Base-by-base conservation (phyloP, 148 eudicot genomes). In the Dianthus caryophyllus region DNA sequence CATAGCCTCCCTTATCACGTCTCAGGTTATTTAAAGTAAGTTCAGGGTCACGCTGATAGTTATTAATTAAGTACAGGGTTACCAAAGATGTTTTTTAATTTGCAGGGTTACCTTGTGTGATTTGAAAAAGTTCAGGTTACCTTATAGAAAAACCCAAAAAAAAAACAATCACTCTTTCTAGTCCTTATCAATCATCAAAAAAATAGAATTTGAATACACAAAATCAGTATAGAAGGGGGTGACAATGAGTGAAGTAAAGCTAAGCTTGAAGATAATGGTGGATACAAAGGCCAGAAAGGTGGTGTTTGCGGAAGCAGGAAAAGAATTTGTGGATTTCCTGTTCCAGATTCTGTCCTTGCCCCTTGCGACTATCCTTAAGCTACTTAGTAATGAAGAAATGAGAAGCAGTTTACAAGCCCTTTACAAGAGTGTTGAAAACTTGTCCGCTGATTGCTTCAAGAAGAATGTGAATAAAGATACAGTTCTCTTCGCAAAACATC, bases 291-390 rank as follows among this genome's bases (percentile, higher is more conserved):
- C 50, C 7, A 54, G 57, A 13, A 66, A 43, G 52, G 81, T 78
- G 25, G 14, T 67, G 5, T 78, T 66, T 29, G 78, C 75, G 0
- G 81, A 79, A 68, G 78, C 70, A 1, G 51, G 48, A 5, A 78
- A 78, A 30, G 72, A 78, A 0, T 78, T 78, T 48, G 73, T 78
- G 10, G 81, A 70, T 56, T 67, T 74, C 36, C 55, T 68, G 6
- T 64, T 75, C 49, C 21, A 41, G 12, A 26, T 69, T 1, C 29
- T 68, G 49, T 46, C 44, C 18, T n/a, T 75, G 16, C 78, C 74
- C 20, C 5, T 71, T 8, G 76, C 71, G 0, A 52, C 70, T 2
- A 4, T 75, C 6, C 9, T 68, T 9, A 41, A 44, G 4, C 71
- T 75, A 24, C 65, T 41, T 30, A 54, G 41, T 67, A 61, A 50